Evolutionary conservation across 2,329 filamentous ascomycete species (phyloP).

Genomic region (Aaosphaeria pasadenensis): DNA sequence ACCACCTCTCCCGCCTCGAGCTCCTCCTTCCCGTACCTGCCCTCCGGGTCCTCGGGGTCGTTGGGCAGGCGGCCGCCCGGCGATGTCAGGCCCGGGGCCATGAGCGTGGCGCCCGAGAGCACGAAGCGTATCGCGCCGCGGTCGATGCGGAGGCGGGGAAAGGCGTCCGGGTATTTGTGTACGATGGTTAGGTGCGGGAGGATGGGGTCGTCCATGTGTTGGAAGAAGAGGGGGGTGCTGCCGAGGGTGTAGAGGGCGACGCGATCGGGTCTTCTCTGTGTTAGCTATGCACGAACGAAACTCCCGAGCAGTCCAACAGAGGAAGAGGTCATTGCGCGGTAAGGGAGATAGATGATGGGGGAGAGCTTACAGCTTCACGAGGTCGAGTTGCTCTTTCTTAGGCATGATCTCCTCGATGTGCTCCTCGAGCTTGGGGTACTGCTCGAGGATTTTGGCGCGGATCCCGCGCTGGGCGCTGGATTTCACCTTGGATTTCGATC

Average conservation of each 20-base stretch:
- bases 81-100: constrained; percentile 91
- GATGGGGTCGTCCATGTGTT: constrained; percentile 73
- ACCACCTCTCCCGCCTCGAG: constrained; percentile 79
- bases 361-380: constrained; percentile 71
- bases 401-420: constrained; percentile 93
- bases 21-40: constrained; percentile 59
- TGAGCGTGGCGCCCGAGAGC: constrained; percentile 85
- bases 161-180: constrained; percentile 82
- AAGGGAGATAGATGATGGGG: background rate
- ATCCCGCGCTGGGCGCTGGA: constrained; percentile 89
- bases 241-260: constrained; percentile 85
- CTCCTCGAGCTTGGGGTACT: constrained; percentile 80
- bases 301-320: background rate
- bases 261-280: constrained; percentile 65
- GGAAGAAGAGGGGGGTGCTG: constrained; percentile 80
- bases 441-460: constrained; percentile 75
- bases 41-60: constrained; percentile 38
- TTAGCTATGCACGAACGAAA: too few species aligned
- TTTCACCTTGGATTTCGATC: constrained; percentile 94
- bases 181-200: constrained; percentile 87
- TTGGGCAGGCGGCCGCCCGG: constrained; percentile 76
- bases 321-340: background rate
- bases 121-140: constrained; percentile 96
- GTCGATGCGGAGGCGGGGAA: constrained; percentile 85
- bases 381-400: constrained; percentile 87